Evolutionary conservation across 441 rosid genomes (phyloP).

Genomic region (Pelargonium australe): DNA sequence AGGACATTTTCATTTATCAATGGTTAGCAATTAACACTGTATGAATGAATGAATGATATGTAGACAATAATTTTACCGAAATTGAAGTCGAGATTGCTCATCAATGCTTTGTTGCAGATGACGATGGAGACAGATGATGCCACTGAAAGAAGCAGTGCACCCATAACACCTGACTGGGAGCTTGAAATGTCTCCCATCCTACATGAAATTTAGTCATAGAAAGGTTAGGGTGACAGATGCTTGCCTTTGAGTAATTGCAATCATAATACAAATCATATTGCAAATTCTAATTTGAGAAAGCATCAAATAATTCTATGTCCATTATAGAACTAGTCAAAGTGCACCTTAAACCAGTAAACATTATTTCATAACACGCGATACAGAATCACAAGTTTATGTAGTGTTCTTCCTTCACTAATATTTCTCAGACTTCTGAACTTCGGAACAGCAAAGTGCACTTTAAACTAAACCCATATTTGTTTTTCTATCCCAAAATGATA

Average conservation of each 20-base stretch:
- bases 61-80: slow-evolving; percentile 46
- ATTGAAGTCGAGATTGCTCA: slow-evolving; percentile 96
- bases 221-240: background rate
- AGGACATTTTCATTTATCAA: background rate
- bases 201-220: background rate
- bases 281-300: background rate
- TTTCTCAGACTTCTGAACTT: background rate
- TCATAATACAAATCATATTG: background rate
- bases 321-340: background rate
- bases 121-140: slow-evolving; percentile 98
- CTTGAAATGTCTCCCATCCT: slow-evolving; percentile 83
- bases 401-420: background rate
- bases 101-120: slow-evolving; percentile 76
- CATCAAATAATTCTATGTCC: slow-evolving; percentile 1
- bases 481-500: background rate
- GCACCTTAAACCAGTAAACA: background rate
- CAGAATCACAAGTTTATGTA: background rate
- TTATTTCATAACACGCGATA: background rate
- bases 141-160: slow-evolving; percentile 89
- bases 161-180: slow-evolving; percentile 77
- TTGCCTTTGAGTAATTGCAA: background rate
- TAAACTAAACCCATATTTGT: background rate
- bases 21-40: background rate
- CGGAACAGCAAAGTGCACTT: background rate
- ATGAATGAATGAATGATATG: background rate